Evolutionary conservation across 495 filamentous ascomycete species (phyloP).

Genomic region (Penicillium flavigenum): DNA sequence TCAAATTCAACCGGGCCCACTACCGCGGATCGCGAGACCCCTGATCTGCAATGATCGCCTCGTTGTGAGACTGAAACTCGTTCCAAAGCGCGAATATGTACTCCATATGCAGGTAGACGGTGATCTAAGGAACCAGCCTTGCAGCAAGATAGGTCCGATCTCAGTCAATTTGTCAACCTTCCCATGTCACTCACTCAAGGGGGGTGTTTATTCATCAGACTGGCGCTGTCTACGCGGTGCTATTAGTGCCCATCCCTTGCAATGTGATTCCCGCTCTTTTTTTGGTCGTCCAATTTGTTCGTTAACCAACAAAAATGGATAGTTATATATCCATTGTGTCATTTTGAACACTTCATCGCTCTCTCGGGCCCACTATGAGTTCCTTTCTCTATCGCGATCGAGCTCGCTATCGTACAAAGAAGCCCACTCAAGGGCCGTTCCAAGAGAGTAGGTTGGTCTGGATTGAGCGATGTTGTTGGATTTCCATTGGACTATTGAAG

Average conservation of each 20-base stretch:
- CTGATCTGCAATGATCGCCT: conserved; percentile 29
- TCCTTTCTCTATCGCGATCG: background rate
- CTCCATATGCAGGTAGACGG: conserved; percentile 3
- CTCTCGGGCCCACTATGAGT: background rate
- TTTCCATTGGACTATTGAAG: background rate
- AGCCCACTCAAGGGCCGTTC: background rate
- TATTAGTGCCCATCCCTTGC: conserved; percentile 21
- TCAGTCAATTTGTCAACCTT: conserved; percentile 17
- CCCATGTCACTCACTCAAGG: conserved; percentile 19
- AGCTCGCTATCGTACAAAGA: background rate
- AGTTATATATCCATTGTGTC: no score
- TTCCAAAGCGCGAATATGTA: background rate
- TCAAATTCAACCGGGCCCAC: conserved; percentile 14
- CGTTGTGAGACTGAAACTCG: conserved; percentile 13
- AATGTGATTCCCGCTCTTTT: conserved; percentile 7
- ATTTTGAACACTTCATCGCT: background rate
- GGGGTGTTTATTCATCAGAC: conserved; percentile 2
- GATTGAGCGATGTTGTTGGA: background rate
- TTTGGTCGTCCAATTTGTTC: background rate
- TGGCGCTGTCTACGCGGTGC: background rate
- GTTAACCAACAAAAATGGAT: background rate
- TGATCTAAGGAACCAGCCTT: conserved; percentile 12
- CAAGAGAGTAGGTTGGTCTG: background rate
- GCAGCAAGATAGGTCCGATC: conserved; percentile 15
- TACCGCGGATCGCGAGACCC: conserved; percentile 8